A percentile compares a stretch with the other conserved stretches of the same genome.
Conservation (phyloP, 768 basidiomycete genomes). For the Collybiopsis confluens region DNA sequence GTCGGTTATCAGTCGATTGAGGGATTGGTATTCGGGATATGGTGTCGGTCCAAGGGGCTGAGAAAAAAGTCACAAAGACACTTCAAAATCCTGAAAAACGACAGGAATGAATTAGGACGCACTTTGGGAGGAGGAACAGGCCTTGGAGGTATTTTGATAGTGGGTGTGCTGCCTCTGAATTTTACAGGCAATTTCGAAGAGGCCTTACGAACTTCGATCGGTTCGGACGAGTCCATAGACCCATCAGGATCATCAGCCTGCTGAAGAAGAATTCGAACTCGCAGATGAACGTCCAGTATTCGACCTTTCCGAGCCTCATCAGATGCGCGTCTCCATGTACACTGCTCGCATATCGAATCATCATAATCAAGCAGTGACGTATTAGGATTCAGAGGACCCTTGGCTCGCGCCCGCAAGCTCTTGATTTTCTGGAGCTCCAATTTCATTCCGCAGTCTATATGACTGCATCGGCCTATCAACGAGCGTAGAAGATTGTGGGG, state of each 20-base stretch:
- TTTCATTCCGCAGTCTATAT: constrained; percentile 2
- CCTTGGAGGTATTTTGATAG: not conserved
- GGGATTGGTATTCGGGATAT: constrained; percentile 5
- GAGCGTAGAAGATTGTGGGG: not conserved
- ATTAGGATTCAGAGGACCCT: not conserved
- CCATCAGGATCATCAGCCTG: too few species aligned
- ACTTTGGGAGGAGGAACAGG: constrained; percentile 17
- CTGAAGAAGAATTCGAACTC: not conserved
- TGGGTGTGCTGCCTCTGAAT: not conserved
- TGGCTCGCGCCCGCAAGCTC: not conserved
- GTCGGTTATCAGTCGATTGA: not conserved
- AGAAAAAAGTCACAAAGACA: not conserved
- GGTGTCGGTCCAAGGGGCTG: not conserved
- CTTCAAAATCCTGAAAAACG: not conserved
- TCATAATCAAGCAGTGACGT: not conserved
- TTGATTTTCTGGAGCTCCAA: not conserved
- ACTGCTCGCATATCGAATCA: constrained; percentile 4
- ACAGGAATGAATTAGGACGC: not conserved
- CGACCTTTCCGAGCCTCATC: not conserved
- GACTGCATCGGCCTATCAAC: not conserved
- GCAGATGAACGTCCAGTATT: not conserved
- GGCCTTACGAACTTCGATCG: too few species aligned
- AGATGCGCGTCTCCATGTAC: not conserved
- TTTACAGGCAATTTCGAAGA: too few species aligned
- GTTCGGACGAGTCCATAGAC: not conserved